A percentile compares a stretch with the other conserved stretches of the same genome.
phyloP scores from a whole-genome alignment of 805 yeast species.

The Isabelozyma pseudorhagii region DNA sequence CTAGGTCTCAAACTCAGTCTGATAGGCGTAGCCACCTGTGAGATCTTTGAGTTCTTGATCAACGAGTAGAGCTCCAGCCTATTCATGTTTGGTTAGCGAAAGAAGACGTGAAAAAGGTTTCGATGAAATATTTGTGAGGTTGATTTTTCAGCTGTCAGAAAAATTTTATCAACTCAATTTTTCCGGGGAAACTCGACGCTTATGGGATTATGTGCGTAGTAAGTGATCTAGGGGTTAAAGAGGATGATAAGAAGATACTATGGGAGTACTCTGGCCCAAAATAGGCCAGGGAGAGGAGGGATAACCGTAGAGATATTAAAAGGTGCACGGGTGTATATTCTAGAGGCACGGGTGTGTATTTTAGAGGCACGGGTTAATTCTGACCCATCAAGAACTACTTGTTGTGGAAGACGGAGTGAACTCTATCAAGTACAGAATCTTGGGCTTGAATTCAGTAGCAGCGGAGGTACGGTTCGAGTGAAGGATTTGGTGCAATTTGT shows the following conservation, averaged over 20 bases:
- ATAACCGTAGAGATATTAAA: neutral
- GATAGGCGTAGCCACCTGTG: conserved; percentile 44
- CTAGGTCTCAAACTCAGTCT: conserved; percentile 27
- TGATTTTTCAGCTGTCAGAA: neutral
- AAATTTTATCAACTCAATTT: neutral
- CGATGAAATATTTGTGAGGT: neutral
- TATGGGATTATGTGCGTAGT: neutral
- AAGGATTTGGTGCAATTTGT: too few relatives aligned
- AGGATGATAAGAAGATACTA: too few relatives aligned
- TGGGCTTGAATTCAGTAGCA: too few relatives aligned
- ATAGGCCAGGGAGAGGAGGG: neutral
- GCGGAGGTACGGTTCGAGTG: too few relatives aligned
- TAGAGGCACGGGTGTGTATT: too few relatives aligned
- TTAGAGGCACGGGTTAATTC: too few relatives aligned
- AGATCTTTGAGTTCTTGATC: conserved; percentile 38
- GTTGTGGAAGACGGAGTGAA: too few relatives aligned
- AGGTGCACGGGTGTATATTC: neutral
- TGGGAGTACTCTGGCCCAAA: too few relatives aligned
- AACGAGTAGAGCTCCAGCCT: conserved; percentile 31
- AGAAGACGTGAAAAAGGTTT: neutral
- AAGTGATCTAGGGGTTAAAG: too few relatives aligned
- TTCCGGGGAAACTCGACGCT: neutral
- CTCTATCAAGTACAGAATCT: too few relatives aligned
- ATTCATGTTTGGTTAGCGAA: conserved; percentile 14
- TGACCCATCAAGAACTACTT: too few relatives aligned